Percentiles rank a stretch among this genome's conserved stretches.
Conservation (phyloP, 192 early-diverging fungal species). For the Coemansia sp. region DNA sequence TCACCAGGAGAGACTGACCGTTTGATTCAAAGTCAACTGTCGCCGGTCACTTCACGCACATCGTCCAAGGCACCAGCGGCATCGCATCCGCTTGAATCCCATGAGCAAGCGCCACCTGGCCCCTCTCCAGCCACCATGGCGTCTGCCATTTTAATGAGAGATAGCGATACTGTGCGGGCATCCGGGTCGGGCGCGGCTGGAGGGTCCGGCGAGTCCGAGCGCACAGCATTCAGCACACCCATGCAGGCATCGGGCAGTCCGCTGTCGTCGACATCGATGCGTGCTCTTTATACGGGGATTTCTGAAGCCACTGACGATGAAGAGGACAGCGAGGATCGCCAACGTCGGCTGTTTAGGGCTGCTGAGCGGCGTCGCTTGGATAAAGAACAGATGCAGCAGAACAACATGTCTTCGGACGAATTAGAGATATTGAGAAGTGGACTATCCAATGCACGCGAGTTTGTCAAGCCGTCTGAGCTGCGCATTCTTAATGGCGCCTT, state of each 20-base stretch:
- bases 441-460: constrained; percentile 58
- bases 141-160: constrained; percentile 20
- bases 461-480: constrained; percentile 42
- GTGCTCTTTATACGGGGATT: constrained; percentile 13
- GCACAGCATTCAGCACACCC: constrained; percentile 18
- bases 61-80: constrained; percentile 22
- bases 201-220: constrained; percentile 24
- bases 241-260: constrained; percentile 11
- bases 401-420: constrained; percentile 33
- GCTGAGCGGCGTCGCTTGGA: constrained; percentile 42
- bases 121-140: constrained; percentile 16
- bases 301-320: constrained; percentile 19
- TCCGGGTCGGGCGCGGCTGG: constrained; percentile 6
- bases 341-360: constrained; percentile 32
- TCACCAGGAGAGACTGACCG: constrained; percentile 2
- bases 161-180: constrained; percentile 11
- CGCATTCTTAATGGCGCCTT: constrained; percentile 56
- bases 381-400: constrained; percentile 30
- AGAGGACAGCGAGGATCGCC: constrained; percentile 29
- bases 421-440: constrained; percentile 49
- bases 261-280: constrained; percentile 7
- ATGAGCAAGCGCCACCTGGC: neutral
- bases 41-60: constrained; percentile 13
- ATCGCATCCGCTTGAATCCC: constrained; percentile 27
- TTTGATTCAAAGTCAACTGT: neutral